Evolutionary conservation across 116 monocot genomes (phyloP), one percentile per base, ranked within the genome.

Genomic region (Zostera marina): DNA sequence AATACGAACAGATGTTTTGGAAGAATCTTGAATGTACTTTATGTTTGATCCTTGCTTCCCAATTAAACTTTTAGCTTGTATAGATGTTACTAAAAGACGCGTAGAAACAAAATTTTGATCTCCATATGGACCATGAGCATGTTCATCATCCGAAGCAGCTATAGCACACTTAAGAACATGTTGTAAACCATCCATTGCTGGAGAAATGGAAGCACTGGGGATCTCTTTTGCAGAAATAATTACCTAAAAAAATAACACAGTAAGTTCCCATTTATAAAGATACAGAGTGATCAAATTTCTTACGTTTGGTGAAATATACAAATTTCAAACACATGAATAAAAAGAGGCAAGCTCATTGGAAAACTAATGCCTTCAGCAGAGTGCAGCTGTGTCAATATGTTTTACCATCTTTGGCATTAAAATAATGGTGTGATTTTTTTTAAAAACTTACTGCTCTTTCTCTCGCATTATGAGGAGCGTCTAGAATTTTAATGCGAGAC

Each of bases 221-320:
- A 88, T 88, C 52, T 94, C 94, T 58, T 79, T 94, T 11, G 94
- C 88, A 68, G 94, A 84, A 56, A 94, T 52, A 44, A 94, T 77
- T 60, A 94, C 88, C 94, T 94, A 66, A 59, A n/a, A 20, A 52
- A 8, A 32, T 1, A 12, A 68, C 48, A 66, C 1, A 22, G 56
- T 40, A 64, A 52, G 22, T 53, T 22, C 53, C 53, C 53, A 53
- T 23, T 23, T 53, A 17, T 22, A 16, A 53, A 22, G 22, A 23
- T 23, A 8, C 8, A 17, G 11, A 22, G 11, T 22, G 8, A 23
- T 22, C 22, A 16, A 48, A 48, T 48, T 48, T 19, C 19, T 16
- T 7, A 9, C 24, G 22, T 22, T 53, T 11, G 13, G 53, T 22
- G 22, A 24, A 22, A 53, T 53, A 53, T 53, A 8, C 20, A 53